Percentiles rank a stretch among this genome's conserved stretches.
phyloP scores from a whole-genome alignment of 1,284 basidiomycete genomes.

The Hymenochaete sp. region DNA sequence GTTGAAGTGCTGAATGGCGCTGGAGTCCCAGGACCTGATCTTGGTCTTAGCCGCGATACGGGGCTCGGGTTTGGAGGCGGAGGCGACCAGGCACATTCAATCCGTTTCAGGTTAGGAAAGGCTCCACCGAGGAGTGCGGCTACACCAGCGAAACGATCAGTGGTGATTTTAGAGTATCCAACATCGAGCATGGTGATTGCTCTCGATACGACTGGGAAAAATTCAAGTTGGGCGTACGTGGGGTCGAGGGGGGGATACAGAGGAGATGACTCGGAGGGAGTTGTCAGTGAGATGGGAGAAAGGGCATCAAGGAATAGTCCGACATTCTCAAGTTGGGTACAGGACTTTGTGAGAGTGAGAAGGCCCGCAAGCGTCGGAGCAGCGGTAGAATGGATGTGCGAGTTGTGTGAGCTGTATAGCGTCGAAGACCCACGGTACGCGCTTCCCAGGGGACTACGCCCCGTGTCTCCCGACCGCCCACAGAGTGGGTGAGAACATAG shows the following conservation, averaged over 20 bases:
- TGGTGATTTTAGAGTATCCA: constrained; percentile 10
- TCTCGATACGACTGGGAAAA: constrained; percentile 10
- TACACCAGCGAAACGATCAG: constrained; percentile 5
- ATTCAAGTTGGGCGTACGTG: no score
- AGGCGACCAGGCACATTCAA: no score
- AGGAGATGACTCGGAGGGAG: not conserved
- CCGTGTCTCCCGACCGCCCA: constrained; percentile 10
- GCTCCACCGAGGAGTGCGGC: constrained; percentile 17
- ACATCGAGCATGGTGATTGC: constrained; percentile 15
- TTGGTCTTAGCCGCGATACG: no score
- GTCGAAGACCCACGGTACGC: no score
- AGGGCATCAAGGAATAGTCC: constrained; percentile 13
- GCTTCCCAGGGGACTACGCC: not conserved
- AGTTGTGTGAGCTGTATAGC: no score
- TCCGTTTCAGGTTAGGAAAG: constrained; percentile 16
- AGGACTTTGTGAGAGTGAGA: constrained; percentile 5
- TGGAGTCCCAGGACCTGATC: no score
- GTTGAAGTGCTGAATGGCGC: no score
- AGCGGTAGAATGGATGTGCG: no score
- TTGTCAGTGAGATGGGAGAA: constrained; percentile 4
- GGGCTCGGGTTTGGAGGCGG: no score
- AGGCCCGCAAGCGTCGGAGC: constrained; percentile 9
- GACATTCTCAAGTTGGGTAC: constrained; percentile 12
- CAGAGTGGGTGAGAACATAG: constrained; percentile 16
- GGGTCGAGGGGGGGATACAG: no score